These are phyloP conservation scores for Mycena vitilis DNA, from an alignment of 768 basidiomycete species.

Conservation along the genomic window DNA sequence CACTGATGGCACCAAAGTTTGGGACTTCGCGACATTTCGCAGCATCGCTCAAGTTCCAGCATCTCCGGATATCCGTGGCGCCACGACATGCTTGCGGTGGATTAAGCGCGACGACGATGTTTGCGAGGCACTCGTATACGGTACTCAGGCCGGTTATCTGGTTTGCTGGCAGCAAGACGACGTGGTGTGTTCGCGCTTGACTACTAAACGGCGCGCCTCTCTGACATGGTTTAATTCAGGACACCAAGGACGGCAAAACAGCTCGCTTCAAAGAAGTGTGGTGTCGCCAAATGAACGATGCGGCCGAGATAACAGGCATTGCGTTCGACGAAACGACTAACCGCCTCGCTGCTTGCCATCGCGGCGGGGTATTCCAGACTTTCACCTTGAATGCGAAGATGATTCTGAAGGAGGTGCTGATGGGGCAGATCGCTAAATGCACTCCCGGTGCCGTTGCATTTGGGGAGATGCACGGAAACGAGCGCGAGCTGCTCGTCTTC, in stretches of 20 bases:
- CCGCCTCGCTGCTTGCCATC: constrained; percentile 35
- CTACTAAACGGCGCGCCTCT: constrained; percentile 22
- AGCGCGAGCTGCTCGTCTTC: constrained; percentile 34
- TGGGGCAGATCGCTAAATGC: constrained; percentile 25
- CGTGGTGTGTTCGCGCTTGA: too few relatives aligned
- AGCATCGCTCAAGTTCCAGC: background rate
- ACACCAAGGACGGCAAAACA: constrained; percentile 7
- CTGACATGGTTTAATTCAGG: constrained; percentile 10
- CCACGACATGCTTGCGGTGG: constrained; percentile 35
- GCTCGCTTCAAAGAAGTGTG: constrained; percentile 22
- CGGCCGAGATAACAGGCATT: constrained; percentile 37
- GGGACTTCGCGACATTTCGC: constrained; percentile 27
- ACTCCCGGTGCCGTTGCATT: constrained; percentile 38
- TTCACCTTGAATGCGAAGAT: constrained; percentile 30
- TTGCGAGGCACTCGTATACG: constrained; percentile 31
- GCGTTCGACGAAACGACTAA: constrained; percentile 36
- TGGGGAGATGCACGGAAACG: constrained; percentile 27
- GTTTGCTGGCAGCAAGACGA: constrained; percentile 34
- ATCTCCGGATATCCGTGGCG: constrained; percentile 23
- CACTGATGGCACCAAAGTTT: constrained; percentile 31
- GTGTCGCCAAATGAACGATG: constrained; percentile 6
- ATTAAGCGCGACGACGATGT: constrained; percentile 34
- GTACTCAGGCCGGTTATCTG: constrained; percentile 35
- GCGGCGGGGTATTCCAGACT: constrained; percentile 35
- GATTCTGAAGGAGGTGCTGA: constrained; percentile 31